Evolutionary conservation across 768 basidiomycete species (phyloP).

Genomic region (Tephrocybe rancida): DNA sequence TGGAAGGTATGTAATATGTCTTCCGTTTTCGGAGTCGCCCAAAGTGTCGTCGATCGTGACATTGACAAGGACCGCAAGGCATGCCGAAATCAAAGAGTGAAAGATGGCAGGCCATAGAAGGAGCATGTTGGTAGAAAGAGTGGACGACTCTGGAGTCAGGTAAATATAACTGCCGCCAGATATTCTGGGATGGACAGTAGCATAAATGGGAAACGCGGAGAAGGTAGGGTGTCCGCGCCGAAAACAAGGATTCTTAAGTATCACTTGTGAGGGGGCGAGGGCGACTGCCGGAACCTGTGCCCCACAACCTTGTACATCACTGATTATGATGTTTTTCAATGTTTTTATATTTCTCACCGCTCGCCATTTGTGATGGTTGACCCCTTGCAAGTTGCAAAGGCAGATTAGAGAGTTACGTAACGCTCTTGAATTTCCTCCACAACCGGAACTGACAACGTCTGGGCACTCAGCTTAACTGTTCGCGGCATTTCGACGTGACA

Average conservation of each 20-base stretch:
- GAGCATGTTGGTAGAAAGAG: conserved; percentile 16
- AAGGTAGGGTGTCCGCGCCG: background rate
- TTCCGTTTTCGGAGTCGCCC: conserved; percentile 31
- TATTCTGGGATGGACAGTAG: background rate
- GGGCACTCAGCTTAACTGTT: no score
- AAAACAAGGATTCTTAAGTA: conserved; percentile 1
- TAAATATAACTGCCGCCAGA: background rate
- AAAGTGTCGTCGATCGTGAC: conserved; percentile 44
- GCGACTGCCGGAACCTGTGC: conserved; percentile 6
- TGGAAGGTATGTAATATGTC: conserved; percentile 33
- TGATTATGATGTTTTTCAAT: conserved; percentile 6
- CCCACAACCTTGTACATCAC: conserved; percentile 1
- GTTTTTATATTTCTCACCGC: background rate
- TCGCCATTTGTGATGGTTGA: no score
- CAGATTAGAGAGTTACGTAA: background rate
- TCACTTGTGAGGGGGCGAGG: background rate
- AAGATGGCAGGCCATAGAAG: conserved; percentile 9
- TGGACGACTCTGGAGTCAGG: conserved; percentile 10
- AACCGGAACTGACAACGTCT: no score
- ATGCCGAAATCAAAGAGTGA: conserved; percentile 10
- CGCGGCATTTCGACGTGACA: no score
- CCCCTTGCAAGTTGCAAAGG: background rate
- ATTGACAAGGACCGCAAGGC: conserved; percentile 26
- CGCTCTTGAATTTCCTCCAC: no score
- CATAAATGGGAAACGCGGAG: background rate